Conservation (phyloP, 116 monocot species). For the Thalassia testudinum region DNA sequence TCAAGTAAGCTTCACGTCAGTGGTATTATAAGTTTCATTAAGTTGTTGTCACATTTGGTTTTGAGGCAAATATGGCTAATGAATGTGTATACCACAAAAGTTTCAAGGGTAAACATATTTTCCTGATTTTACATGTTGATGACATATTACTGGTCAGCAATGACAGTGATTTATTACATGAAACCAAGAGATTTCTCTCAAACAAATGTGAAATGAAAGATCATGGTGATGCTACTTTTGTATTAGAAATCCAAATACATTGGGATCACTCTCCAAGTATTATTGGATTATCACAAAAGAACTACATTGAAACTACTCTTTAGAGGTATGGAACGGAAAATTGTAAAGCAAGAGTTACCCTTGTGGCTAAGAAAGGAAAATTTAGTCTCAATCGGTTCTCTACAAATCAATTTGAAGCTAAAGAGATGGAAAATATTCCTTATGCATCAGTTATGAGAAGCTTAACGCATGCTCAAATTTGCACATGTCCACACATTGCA, state of each 20-base stretch:
- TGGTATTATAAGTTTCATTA: constrained; percentile 5
- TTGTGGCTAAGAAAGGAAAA: no score
- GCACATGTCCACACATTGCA: neutral
- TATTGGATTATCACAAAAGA: constrained; percentile 5
- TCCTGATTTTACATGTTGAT: constrained; percentile 2
- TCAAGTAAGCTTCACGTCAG: neutral
- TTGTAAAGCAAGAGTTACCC: no score
- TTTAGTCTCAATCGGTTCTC: neutral
- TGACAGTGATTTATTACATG: neutral
- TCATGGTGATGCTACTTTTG: neutral
- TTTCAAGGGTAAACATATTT: constrained; percentile 1
- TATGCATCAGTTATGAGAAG: neutral
- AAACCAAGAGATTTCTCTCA: constrained; percentile 1
- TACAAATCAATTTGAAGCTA: neutral
- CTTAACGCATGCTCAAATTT: neutral
- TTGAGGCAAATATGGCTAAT: neutral
- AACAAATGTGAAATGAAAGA: constrained; percentile 7
- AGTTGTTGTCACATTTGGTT: neutral
- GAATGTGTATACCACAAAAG: neutral
- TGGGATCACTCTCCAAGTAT: constrained; percentile 1
- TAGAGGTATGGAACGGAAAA: neutral
- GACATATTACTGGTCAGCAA: neutral
- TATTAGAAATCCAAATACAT: constrained; percentile 2
- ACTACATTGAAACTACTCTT: neutral
- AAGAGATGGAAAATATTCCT: neutral